phyloP scores from a whole-genome alignment of 2,329 filamentous ascomycete species.

The Epichloe brachyelytri region DNA sequence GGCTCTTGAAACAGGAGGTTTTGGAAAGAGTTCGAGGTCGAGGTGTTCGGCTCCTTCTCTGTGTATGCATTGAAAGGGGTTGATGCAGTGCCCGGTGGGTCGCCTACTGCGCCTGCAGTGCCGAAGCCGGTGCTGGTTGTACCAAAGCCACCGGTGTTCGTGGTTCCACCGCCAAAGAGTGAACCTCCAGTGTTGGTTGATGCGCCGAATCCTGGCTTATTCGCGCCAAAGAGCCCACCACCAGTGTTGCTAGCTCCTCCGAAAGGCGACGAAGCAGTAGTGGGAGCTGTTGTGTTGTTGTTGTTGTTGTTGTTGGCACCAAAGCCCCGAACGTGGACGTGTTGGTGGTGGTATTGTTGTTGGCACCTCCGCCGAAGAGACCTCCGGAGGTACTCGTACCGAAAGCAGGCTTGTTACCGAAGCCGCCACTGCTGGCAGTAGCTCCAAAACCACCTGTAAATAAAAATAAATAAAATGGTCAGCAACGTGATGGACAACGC shows the following conservation, averaged over 20 bases:
- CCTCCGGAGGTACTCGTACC: constrained; percentile 30
- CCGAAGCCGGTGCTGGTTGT: constrained; percentile 37
- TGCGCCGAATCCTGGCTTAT: constrained; percentile 39
- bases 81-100: constrained; percentile 56
- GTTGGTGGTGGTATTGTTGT: constrained; percentile 21
- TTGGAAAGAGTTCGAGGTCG: constrained; percentile 51
- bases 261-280: constrained; percentile 25
- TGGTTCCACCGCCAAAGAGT: constrained; percentile 32
- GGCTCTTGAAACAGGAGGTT: constrained; percentile 67
- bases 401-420: constrained; percentile 39
- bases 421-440: constrained; percentile 19
- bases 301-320: constrained; percentile 18
- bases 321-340: constrained; percentile 30
- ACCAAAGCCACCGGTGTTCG: constrained; percentile 20
- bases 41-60: constrained; percentile 59
- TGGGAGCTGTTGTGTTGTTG: constrained; percentile 15
- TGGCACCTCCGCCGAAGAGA: constrained; percentile 32
- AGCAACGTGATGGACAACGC: background rate
- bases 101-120: constrained; percentile 24
- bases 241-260: constrained; percentile 23
- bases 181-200: constrained; percentile 26
- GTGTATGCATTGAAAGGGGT: constrained; percentile 55
- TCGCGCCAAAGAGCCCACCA: constrained; percentile 41
- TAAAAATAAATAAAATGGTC: background rate
- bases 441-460: constrained; percentile 25